Base-by-base conservation (phyloP, 2,329 filamentous ascomycete species). In the Verticillium isaacii region DNA sequence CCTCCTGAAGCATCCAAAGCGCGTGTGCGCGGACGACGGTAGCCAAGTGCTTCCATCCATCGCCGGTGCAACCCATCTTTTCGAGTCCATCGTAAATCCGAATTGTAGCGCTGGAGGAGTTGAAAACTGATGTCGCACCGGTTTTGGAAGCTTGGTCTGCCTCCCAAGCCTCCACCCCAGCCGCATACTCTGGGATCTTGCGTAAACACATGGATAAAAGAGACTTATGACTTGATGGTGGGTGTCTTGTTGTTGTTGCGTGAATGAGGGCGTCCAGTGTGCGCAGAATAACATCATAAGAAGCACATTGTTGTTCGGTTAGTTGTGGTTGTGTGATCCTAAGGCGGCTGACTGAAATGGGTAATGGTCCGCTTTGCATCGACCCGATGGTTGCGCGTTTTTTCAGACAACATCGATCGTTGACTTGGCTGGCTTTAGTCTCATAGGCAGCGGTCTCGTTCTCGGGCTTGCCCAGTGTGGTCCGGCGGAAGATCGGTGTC, bases 81-180 rank as follows among this genome's bases (percentile, higher is more conserved):
- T 85, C 81, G 17, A 85, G 66, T 17, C 83, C 77, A 55, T 77
- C 73, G 64, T 85, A 85, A 25, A 83, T 73, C 4, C 79, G 74
- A 15, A 75, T 72, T 0, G 80, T 78, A 5, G 78, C 72, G 54
- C 78, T 69, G 19, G 75, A 71, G 7, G 68, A 69, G n/a, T 75
- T 69, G 17, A 76, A 66, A 0, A 70, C 69, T 12, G 74, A 74
- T 17, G 71, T 67, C 0, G 73, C 74, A 2, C 77, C 78, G 14
- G 72, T 71, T 50, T 74, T 66, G 58, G 77, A 73, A 4, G 76
- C 71, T 23, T 80, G 74, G 14, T 70, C 65, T 34, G 69, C 68
- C 59, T 80, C 75, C 71, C 74, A 74, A 1, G 70, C 69, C 61
- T 83, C 78, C n/a, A 82, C 76, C 36, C 75, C 73, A 1, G 72